phyloP scores from a whole-genome alignment of 306 rosid species.

The Benincasa hispida region DNA sequence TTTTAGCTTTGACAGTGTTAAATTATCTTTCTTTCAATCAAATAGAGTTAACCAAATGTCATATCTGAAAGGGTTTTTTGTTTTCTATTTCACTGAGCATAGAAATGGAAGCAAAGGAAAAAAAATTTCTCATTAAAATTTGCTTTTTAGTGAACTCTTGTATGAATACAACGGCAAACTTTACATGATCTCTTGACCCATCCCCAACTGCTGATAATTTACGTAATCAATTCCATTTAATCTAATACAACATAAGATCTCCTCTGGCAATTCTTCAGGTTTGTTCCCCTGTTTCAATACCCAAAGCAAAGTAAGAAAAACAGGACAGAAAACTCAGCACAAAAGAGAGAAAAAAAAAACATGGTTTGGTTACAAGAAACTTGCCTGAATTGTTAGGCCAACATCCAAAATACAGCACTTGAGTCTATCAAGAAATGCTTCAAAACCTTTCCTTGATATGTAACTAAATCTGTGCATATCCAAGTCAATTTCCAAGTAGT shows the following conservation, averaged over 20 bases:
- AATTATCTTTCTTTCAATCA: neutral
- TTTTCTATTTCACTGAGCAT: neutral
- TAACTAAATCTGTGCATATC: slow-evolving; percentile 99
- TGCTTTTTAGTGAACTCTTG: neutral
- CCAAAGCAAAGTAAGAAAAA: slow-evolving; percentile 3
- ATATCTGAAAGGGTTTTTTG: neutral
- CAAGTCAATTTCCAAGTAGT: slow-evolving; percentile 88
- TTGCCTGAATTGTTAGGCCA: slow-evolving; percentile 97
- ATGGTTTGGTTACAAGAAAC: neutral
- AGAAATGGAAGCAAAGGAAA: neutral
- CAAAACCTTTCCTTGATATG: slow-evolving; percentile 92
- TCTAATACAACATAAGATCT: slow-evolving; percentile 77
- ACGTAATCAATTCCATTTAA: slow-evolving; percentile 69
- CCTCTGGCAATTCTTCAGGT: slow-evolving; percentile 91
- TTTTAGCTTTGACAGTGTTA: neutral
- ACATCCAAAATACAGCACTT: slow-evolving; percentile 69
- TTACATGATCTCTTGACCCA: slow-evolving; percentile 31
- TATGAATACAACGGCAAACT: slow-evolving; percentile 1
- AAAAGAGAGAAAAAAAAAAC: neutral
- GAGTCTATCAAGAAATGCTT: slow-evolving; percentile 78
- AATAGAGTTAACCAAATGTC: neutral
- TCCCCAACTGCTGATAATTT: slow-evolving; percentile 72
- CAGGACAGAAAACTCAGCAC: neutral
- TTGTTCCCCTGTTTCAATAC: slow-evolving; percentile 65
- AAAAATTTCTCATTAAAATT: neutral